These are phyloP conservation scores for Glycine soja DNA, from an alignment of 306 rosid genomes.

Conservation along the genomic window DNA sequence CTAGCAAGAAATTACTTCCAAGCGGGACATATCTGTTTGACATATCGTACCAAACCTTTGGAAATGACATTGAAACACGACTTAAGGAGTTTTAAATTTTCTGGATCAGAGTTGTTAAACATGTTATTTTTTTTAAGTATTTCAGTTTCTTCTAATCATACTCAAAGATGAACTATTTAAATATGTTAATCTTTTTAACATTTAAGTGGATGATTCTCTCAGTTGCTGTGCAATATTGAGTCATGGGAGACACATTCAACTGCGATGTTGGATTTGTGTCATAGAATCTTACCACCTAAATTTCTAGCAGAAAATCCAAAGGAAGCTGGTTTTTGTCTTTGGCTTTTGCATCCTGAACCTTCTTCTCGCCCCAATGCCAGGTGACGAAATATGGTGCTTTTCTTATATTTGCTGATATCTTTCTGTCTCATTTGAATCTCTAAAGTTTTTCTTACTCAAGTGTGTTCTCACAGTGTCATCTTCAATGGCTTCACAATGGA, in stretches of 20 bases:
- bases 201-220: slow-evolving; percentile 52
- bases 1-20: slow-evolving; percentile 22
- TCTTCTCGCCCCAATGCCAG: slow-evolving; percentile 85
- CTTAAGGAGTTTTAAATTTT: slow-evolving; percentile 13
- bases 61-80: slow-evolving; percentile 18
- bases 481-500: slow-evolving; percentile 9
- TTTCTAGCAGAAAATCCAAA: slow-evolving; percentile 80
- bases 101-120: slow-evolving; percentile 27
- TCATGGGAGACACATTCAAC: slow-evolving; percentile 60
- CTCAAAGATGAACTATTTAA: slow-evolving; percentile 4
- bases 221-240: slow-evolving; percentile 66
- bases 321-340: slow-evolving; percentile 95
- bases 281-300: slow-evolving; percentile 83
- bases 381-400: slow-evolving; percentile 47
- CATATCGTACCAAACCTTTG: slow-evolving; percentile 22
- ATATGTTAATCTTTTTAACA: slow-evolving; percentile 33
- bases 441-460: not conserved
- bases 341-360: slow-evolving; percentile 95
- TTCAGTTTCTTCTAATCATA: slow-evolving; percentile 27
- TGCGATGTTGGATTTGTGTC: slow-evolving; percentile 68
- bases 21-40: slow-evolving; percentile 10
- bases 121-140: not conserved
- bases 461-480: not conserved
- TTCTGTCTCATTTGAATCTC: slow-evolving; percentile 24
- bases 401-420: slow-evolving; percentile 18